Conservation (phyloP, 176 grass and related monocot genomes). For the Themeda triandra region DNA sequence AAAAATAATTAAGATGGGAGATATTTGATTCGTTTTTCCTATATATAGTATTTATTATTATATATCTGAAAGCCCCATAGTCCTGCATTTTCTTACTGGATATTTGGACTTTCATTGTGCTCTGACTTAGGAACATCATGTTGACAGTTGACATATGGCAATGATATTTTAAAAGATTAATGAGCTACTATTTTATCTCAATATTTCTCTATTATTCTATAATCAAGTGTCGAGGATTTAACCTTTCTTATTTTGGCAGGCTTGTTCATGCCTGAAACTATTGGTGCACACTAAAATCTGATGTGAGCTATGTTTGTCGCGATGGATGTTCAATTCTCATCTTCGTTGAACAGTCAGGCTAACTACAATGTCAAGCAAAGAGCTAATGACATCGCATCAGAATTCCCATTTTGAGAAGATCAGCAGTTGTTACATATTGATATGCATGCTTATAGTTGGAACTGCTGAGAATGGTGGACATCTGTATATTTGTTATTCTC, state of each 20-base stretch:
- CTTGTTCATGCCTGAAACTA: conserved; percentile 7
- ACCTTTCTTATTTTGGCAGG: conserved; percentile 35
- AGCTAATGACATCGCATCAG: conserved; percentile 6
- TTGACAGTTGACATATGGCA: neutral
- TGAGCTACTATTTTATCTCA: neutral
- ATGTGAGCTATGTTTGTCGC: conserved; percentile 7
- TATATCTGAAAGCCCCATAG: neutral
- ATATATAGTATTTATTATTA: neutral
- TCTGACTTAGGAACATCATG: neutral
- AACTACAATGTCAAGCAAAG: conserved; percentile 8
- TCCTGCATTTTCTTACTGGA: neutral
- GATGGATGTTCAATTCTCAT: neutral
- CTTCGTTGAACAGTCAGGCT: conserved; percentile 1
- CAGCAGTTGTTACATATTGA: neutral
- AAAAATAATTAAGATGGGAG: neutral
- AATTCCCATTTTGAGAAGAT: conserved; percentile 23
- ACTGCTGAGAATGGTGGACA: neutral
- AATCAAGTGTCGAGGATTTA: neutral
- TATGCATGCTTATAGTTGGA: conserved; percentile 24
- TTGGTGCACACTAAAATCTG: neutral
- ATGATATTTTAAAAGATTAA: conserved; percentile 1
- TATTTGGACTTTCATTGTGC: neutral
- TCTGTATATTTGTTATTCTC: neutral
- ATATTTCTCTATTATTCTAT: neutral
- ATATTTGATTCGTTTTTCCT: neutral